Evolutionary conservation across 164 flowering plant genomes (phyloP), one percentile per base, ranked within the genome.

Genomic region (Piper longum): DNA sequence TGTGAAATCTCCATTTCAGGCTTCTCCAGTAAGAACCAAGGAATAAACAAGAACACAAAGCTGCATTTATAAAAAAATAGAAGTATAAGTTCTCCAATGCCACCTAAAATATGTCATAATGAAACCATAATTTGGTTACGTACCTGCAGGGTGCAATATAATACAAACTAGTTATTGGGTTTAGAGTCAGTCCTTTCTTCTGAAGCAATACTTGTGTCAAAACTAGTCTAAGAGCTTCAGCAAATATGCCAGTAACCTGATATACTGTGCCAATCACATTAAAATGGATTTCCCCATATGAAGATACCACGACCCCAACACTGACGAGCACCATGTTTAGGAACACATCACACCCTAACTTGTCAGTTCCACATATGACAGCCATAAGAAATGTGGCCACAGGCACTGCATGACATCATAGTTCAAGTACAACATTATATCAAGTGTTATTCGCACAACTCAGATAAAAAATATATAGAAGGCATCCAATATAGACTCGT

Each of bases 91-190:
- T 60, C 42, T 9, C 6, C 42, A 9, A 12, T 40, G 18, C 51
- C 13, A 60, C 26, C 4, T 41, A 9, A 17, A n/a, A 44, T 5
- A 60, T 60, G 41, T 16, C 16, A 39, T 11, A 60, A 3, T 42
- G 45, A 26, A 26, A 57, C 26, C 41, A 41, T 6, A 17, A 57
- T 48, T 48, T 2, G 14, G 41, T 26, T 2, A 2, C 1, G 56
- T 84, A 93, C 99, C 99, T 93, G 99, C 99, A 93, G 17, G 99
- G 99, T 64, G 99, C 99, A 65, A 93, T 93, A 80, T 93, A 93
- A 71, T 93, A 93, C 68, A 93, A 80, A 76, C 97, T 93, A 70
- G 96, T 93, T 67, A 93, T 73, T 39, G 99, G 99, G 78, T 88
- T 93, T 59, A 90, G 75, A 39, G 91, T 76, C 83, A 93, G 80